Conservation (phyloP, 2,329 filamentous ascomycete species). For the Beauveria scarabaeidicola region DNA sequence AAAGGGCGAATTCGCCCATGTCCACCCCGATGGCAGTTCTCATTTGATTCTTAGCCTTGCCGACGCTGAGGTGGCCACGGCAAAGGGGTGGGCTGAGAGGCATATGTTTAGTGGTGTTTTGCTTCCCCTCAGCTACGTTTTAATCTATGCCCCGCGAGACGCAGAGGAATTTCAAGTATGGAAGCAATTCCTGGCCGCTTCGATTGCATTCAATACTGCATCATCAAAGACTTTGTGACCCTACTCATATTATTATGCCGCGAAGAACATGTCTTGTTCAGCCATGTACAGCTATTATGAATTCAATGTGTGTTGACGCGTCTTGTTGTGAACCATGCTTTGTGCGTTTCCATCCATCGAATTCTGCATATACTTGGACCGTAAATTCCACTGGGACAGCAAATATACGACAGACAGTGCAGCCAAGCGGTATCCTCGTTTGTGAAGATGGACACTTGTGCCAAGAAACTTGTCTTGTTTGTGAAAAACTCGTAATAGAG, state of each 20-base stretch:
- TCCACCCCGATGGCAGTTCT: constrained; percentile 30
- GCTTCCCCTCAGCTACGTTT: constrained; percentile 28
- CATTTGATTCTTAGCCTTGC: constrained; percentile 29
- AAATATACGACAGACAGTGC: too few relatives aligned
- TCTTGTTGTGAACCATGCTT: too few relatives aligned
- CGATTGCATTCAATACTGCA: constrained; percentile 13
- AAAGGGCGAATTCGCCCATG: constrained; percentile 27
- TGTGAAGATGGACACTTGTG: too few relatives aligned
- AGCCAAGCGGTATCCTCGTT: too few relatives aligned
- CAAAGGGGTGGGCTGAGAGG: constrained; percentile 31
- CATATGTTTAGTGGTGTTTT: constrained; percentile 21
- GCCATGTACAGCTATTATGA: neutral
- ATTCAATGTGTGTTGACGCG: too few relatives aligned
- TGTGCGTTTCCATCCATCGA: too few relatives aligned
- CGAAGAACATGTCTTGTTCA: neutral
- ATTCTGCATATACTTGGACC: too few relatives aligned
- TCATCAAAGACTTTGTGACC: neutral
- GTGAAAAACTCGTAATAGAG: too few relatives aligned
- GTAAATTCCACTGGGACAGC: too few relatives aligned
- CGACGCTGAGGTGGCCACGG: constrained; percentile 28
- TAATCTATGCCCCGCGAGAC: constrained; percentile 33
- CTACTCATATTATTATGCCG: neutral
- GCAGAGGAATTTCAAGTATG: constrained; percentile 24
- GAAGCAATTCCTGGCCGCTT: constrained; percentile 17
- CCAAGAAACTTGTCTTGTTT: too few relatives aligned